Evolutionary conservation across 139 green algal genomes (phyloP).

Genomic region (Tetradesmus lagerheimii): DNA sequence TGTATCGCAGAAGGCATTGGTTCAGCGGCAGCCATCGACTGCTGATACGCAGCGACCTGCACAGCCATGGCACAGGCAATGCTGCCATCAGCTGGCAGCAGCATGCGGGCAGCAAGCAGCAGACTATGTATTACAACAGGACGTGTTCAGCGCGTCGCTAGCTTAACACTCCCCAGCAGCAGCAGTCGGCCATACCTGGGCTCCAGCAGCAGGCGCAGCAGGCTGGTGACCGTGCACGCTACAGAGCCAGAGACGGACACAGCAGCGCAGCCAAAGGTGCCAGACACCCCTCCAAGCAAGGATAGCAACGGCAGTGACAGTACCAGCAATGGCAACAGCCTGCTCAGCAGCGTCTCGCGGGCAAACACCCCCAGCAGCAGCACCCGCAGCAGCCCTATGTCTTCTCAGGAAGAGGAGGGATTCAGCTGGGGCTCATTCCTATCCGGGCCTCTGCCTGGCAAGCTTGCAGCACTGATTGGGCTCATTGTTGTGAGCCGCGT

Average conservation of each 20-base stretch:
- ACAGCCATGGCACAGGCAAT: neutral
- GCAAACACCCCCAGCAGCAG: neutral
- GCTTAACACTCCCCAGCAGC: neutral
- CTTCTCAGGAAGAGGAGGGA: constrained; percentile 53
- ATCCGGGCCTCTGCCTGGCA: constrained; percentile 80
- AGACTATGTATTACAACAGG: neutral
- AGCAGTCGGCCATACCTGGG: neutral
- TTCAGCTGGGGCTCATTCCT: constrained; percentile 76
- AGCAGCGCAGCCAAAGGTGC: constrained; percentile 28
- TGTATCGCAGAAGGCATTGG: neutral
- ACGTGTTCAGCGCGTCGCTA: neutral
- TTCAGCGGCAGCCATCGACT: neutral
- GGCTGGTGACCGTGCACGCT: constrained; percentile 28
- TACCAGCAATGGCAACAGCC: neutral
- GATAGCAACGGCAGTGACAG: neutral
- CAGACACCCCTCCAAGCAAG: constrained; percentile 28
- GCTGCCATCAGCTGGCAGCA: neutral
- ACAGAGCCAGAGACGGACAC: constrained; percentile 42
- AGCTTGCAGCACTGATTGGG: constrained; percentile 80
- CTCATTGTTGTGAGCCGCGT: constrained; percentile 91
- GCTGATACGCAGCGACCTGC: neutral
- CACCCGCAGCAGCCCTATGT: constrained; percentile 6
- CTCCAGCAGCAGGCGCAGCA: constrained; percentile 2
- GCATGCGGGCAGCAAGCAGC: neutral
- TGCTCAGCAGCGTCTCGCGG: neutral